Percentiles rank a stretch among this genome's conserved stretches.
These are phyloP conservation scores for Beauveria scarabaeidicola DNA, from an alignment of 2,329 filamentous ascomycete genomes.

Conservation along the genomic window DNA sequence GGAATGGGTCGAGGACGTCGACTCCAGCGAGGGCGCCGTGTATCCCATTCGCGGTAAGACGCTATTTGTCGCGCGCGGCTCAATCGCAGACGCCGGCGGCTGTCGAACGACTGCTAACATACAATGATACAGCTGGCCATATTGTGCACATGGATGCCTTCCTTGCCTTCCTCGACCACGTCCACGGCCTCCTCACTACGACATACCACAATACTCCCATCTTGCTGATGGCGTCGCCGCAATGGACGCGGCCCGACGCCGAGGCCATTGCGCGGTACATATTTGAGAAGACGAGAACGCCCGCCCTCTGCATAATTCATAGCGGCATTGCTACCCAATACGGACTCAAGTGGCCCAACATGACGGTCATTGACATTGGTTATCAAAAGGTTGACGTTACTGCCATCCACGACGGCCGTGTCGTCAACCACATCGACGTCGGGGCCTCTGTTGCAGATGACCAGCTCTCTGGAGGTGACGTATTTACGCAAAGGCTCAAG, in stretches of 20 bases:
- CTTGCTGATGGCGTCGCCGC: conserved; percentile 79
- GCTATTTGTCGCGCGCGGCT: not conserved
- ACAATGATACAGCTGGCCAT: conserved; percentile 49
- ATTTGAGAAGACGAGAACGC: conserved; percentile 95
- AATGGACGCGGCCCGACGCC: conserved; percentile 81
- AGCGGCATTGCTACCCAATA: conserved; percentile 82
- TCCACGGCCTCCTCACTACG: conserved; percentile 81
- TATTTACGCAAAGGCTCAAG: conserved; percentile 68
- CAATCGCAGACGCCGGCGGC: not conserved
- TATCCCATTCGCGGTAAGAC: conserved; percentile 64
- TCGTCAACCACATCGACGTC: conserved; percentile 59
- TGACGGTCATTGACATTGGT: conserved; percentile 86
- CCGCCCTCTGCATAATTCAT: conserved; percentile 84
- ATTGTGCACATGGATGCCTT: conserved; percentile 91
- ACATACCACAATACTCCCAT: conserved; percentile 96
- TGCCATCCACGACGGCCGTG: conserved; percentile 73
- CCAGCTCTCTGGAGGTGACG: conserved; percentile 69
- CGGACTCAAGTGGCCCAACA: conserved; percentile 63
- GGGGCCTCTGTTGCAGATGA: conserved; percentile 45
- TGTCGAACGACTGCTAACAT: conserved; percentile 10
- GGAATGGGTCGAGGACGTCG: conserved; percentile 80
- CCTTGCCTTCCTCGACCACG: conserved; percentile 84
- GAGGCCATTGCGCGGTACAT: conserved; percentile 88
- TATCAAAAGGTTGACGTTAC: conserved; percentile 89
- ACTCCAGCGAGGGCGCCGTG: conserved; percentile 80